These are phyloP conservation scores for Penicillium silybi DNA, from an alignment of 495 filamentous ascomycete genomes.

Conservation along the genomic window DNA sequence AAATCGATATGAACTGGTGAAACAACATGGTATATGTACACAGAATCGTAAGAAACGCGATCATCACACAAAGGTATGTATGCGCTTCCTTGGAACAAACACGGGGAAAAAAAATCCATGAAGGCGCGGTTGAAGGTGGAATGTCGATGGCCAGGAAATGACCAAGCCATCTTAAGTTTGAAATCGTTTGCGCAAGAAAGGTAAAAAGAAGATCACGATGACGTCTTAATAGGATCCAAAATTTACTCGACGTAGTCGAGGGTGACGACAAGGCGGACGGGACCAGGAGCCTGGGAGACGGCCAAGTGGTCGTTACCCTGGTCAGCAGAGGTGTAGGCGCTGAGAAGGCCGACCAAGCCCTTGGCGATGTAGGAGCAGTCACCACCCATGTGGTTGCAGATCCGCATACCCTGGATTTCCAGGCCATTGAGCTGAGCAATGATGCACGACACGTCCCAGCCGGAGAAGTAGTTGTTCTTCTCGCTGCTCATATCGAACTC, in stretches of 20 bases:
- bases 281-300: conserved; percentile 4
- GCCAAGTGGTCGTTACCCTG: conserved; percentile 18
- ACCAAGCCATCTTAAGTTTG: conserved; percentile 5
- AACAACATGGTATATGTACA: conserved; percentile 30
- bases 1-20: conserved; percentile 19
- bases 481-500: conserved; percentile 52
- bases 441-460: conserved; percentile 56
- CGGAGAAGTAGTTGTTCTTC: conserved; percentile 41
- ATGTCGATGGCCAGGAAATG: conserved; percentile 8
- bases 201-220: conserved; percentile 9
- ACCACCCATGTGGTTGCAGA: conserved; percentile 30
- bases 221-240: conserved; percentile 1
- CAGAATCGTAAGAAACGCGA: conserved; percentile 19
- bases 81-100: conserved; percentile 4
- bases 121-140: conserved; percentile 5
- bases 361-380: conserved; percentile 36
- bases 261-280: conserved; percentile 33
- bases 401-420: conserved; percentile 40
- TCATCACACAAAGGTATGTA: conserved; percentile 22
- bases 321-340: conserved; percentile 35
- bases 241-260: conserved; percentile 29
- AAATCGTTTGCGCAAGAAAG: conserved; percentile 20
- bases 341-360: conserved; percentile 17
- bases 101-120: conserved; percentile 10
- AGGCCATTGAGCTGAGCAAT: conserved; percentile 28